Percentiles rank a stretch among this genome's conserved stretches.
Conservation (phyloP, 2,329 filamentous ascomycete genomes). For the Botrytis squamosa region DNA sequence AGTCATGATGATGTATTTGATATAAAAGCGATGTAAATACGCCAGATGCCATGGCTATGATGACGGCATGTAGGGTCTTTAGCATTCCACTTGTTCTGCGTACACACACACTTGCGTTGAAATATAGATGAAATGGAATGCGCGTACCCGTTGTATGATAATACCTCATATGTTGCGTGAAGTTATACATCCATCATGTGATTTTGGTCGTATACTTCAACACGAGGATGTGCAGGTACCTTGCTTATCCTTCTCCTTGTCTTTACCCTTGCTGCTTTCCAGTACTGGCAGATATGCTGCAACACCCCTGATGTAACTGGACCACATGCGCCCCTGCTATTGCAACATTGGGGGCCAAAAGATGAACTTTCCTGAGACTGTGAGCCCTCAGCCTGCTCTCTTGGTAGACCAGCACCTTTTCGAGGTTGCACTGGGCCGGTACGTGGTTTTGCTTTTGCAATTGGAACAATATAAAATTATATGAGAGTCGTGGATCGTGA, state of each 20-base stretch:
- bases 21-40: neutral
- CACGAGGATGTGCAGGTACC: constrained; percentile 10
- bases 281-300: neutral
- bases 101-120: neutral
- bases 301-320: neutral
- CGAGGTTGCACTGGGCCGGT: neutral
- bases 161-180: constrained; percentile 3
- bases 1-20: neutral
- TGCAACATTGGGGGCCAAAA: neutral
- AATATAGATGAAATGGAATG: neutral
- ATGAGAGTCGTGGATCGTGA: neutral
- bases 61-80: neutral
- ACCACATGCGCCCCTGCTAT: neutral
- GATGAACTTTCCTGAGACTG: neutral
- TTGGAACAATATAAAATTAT: neutral
- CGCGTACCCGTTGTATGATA: constrained; percentile 3
- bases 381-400: neutral
- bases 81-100: neutral
- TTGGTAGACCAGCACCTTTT: neutral
- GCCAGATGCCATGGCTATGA: neutral
- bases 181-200: constrained; percentile 17
- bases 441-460: neutral
- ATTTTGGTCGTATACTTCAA: constrained; percentile 11
- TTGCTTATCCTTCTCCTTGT: neutral
- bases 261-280: neutral